Percentiles rank a stretch among this genome's conserved stretches.
Conservation (phyloP, 306 rosid genomes). For the Dryas drummondii region DNA sequence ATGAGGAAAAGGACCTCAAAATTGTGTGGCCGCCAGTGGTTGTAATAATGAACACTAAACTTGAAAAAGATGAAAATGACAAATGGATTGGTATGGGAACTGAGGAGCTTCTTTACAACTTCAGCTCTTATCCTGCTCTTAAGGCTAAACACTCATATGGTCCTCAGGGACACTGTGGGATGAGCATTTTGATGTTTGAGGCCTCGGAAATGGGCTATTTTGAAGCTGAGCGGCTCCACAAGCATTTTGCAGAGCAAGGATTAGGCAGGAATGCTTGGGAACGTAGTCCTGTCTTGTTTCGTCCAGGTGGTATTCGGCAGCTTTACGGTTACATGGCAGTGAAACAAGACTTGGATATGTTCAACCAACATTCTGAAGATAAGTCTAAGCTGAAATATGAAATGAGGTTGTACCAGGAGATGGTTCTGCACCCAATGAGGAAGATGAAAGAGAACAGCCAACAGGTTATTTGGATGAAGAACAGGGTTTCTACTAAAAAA, state of each 20-base stretch:
- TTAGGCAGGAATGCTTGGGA: constrained; percentile 68
- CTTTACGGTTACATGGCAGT: constrained; percentile 75
- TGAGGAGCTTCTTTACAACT: constrained; percentile 72
- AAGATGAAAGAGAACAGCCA: constrained; percentile 67
- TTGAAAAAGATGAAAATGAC: constrained; percentile 33
- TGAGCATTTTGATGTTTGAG: constrained; percentile 85
- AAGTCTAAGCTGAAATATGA: constrained; percentile 68
- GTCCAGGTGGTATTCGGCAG: constrained; percentile 69
- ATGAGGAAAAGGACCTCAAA: constrained; percentile 42
- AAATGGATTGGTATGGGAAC: constrained; percentile 60
- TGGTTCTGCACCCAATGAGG: constrained; percentile 61
- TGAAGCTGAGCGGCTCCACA: constrained; percentile 80
- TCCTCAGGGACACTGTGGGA: constrained; percentile 89
- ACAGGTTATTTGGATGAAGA: constrained; percentile 38
- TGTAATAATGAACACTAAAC: constrained; percentile 47
- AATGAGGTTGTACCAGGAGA: constrained; percentile 63
- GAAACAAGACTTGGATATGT: constrained; percentile 67
- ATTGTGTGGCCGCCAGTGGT: constrained; percentile 73
- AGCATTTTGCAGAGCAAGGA: constrained; percentile 66
- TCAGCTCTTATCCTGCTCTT: constrained; percentile 45
- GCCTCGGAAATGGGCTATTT: constrained; percentile 64
- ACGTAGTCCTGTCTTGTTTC: constrained; percentile 30
- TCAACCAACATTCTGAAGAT: constrained; percentile 71
- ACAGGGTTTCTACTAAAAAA: constrained; percentile 33
- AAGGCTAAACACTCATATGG: constrained; percentile 83